phyloP scores from a whole-genome alignment of 441 rosid genomes.

The Geranium incanum region DNA sequence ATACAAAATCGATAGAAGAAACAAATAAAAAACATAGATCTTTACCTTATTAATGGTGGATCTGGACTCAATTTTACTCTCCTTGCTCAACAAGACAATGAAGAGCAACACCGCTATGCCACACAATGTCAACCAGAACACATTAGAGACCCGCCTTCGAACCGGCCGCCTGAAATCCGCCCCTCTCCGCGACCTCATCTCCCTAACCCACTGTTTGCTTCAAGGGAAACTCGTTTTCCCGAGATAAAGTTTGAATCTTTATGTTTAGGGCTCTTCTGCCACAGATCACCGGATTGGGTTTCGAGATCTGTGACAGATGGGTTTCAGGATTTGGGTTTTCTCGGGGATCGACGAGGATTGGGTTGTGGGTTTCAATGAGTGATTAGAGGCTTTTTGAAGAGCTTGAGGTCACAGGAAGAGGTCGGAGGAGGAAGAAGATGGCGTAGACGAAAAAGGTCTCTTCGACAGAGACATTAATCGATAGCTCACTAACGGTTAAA shows the following conservation, averaged over 20 bases:
- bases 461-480: background rate
- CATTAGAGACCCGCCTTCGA: conserved; percentile 60
- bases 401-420: background rate
- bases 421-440: background rate
- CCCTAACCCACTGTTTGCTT: background rate
- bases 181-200: conserved; percentile 67
- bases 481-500: background rate
- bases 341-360: background rate
- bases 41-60: conserved; percentile 46
- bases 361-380: no score
- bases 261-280: background rate
- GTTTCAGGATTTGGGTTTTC: background rate
- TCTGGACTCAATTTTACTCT: conserved; percentile 55
- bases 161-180: conserved; percentile 59
- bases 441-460: background rate
- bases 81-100: conserved; percentile 54
- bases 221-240: background rate
- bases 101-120: conserved; percentile 53
- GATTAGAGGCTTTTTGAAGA: background rate
- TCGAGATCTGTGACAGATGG: background rate
- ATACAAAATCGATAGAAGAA: background rate
- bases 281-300: background rate
- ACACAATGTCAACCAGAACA: conserved; percentile 65
- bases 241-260: background rate
- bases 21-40: conserved; percentile 14